Evolutionary conservation across 2,329 filamentous ascomycete genomes (phyloP), one percentile per base, ranked within the genome.

Genomic region (Daldinia sp.): DNA sequence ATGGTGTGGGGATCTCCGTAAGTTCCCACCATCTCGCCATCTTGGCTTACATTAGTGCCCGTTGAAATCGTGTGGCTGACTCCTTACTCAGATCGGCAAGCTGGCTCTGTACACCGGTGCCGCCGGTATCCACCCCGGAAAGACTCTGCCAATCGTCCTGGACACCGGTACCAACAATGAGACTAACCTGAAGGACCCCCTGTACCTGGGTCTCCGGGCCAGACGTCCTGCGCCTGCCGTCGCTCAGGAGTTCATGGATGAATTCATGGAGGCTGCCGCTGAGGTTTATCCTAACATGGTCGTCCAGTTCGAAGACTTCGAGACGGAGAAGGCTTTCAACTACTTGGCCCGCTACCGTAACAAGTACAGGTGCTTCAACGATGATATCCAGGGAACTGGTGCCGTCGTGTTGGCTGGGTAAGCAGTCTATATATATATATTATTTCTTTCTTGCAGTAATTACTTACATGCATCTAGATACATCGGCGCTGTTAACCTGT

Each of bases 231-330:
- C 91, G 6, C 83, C 91, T 20, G 87, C 91, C 60, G 90, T 95
- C 75, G 93, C 97, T 83, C 90, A 91, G 79, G 93, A 93, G 72
- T 98, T 98, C 82, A 89, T 98, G 85, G 96, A 98, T 78, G 96
- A 98, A 85, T 91, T 99, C 85, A 98, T 99, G 96, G 88, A 89
- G 76, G 95, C 96, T 64, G 88, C 93, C 68, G 92, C 91, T 64
- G 93, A 97, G 35, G 87, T 90, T 33, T 89, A 83, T 80, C 88
- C 87, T 30, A 82, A 86, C 13, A 90, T 87, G 88, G 81, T 91
- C 51, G 93, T 98, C 70, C 96, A 98, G 80, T 98, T 97, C 76
- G 95, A 98, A 81, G 96, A 98, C 79, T 98, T 97, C 82, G 97
- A 98, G 85, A 97, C 95, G 77, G 87, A 89, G 74, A 90, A 90